Base-by-base conservation (phyloP, 306 rosid species). In the Prosopis cineraria region DNA sequence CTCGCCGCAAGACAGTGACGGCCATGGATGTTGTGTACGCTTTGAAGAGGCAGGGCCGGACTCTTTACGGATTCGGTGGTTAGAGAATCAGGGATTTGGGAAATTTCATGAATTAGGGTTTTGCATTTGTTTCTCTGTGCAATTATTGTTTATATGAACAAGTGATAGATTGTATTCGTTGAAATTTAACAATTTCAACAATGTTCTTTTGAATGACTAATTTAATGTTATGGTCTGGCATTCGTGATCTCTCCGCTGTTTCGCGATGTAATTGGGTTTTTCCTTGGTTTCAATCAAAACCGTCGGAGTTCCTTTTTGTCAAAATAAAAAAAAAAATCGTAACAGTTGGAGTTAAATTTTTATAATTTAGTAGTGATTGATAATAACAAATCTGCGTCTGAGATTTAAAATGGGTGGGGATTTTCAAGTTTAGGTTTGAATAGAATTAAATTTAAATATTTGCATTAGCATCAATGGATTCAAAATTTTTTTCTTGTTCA, bases 1-100 rank as follows among this genome's bases (percentile, higher is more conserved):
- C 93, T 78, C 90, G 93, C 10, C 83, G 90, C 1, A 89, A 86
- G 69, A 89, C 93, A 0, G 89, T 86, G 0, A 89, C 93, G 5
- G 89, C 89, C 1, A 89, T 89, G 93, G 93, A 89, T 2, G 90
- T 89, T 39, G 92, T 89, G 0, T 89, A 89, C 0, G 87, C 92
- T 0, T 73, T 89, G 43, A 89, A 89, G 87, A 87, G 93, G 76
- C 93, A 89, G 72, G 93, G 90, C 0, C 83, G 93, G 27, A 86
- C 93, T 9, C 90, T 89, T 1, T 89, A 84, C 5, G 93, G 90
- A 0, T 86, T 89, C 19, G 93, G 89, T 0, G 90, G 93, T 3
- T 89, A 83, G 76, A 17, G 0, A 25, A 3, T 56, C 73, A n/a
- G 58, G 79, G 1, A 10, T 16, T 68, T 36, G 69, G 40, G 70